Evolutionary conservation across 148 eudicot species (phyloP).

Genomic region (Oxyria digyna): DNA sequence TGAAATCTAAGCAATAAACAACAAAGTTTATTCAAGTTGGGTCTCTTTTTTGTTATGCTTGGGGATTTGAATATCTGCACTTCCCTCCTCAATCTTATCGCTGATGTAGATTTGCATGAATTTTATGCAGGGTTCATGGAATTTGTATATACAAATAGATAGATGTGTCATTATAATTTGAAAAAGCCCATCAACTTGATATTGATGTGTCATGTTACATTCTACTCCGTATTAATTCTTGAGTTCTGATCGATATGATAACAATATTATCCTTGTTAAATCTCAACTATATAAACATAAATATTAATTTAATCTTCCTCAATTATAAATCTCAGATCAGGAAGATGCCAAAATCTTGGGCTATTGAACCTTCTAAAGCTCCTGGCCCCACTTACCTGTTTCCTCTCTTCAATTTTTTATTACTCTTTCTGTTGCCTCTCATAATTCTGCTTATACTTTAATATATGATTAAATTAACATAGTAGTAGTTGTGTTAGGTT

Average conservation of each 20-base stretch:
- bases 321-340: background rate
- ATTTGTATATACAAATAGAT: background rate
- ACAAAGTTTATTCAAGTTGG: too few species aligned
- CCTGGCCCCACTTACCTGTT: background rate
- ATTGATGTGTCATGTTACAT: background rate
- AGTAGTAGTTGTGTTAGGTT: constrained; percentile 3
- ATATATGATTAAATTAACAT: background rate
- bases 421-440: background rate
- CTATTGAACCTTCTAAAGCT: constrained; percentile 1
- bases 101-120: background rate
- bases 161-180: background rate
- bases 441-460: background rate
- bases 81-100: background rate
- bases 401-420: background rate
- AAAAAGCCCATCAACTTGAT: background rate
- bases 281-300: background rate
- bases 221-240: background rate
- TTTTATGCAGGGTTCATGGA: background rate
- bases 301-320: background rate
- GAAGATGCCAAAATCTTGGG: constrained; percentile 4
- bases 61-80: background rate
- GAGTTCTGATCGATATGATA: background rate
- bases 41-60: background rate
- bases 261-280: background rate
- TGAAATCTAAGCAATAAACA: too few species aligned